Evolutionary conservation across 2,329 filamentous ascomycete species (phyloP), one percentile per base, ranked within the genome.

Genomic region (Parastagonospora nodorum): DNA sequence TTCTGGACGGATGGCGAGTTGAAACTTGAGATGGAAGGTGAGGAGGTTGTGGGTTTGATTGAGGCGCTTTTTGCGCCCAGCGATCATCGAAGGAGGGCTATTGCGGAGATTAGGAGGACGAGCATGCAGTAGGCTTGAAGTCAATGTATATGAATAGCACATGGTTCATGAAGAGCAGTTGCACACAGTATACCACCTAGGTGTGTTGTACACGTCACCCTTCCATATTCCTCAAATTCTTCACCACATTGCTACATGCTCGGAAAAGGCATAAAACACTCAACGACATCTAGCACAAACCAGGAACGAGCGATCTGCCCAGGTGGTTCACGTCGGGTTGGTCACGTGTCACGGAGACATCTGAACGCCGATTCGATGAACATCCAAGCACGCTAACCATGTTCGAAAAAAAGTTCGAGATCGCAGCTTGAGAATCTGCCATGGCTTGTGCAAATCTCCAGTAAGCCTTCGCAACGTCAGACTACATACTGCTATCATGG

Each of bases 1-100:
- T 67, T 87, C 37, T 88, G 85, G 85, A 78, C 77, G 2, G 84
- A 88, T 58, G 83, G 83, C n/a, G 85, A 85, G 67, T 62, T 88
- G 60, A 81, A 80, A 52, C 66, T 86, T 48, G 84, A 87, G 63
- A 87, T 87, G 71, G 79, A 79, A 19, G 75, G 75, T 2, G 83
- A 85, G 30, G 85, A 88, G 65, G 80, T 88, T 8, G 75, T 85
- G 11, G 85, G 87, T 61, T 63, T 88, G 67, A 83, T 88, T 43
- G 78, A 84, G 68, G 85, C 84, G 14, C 69, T 88, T 31, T 88
- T 88, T 68, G 84, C 84, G 14, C 85, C 87, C 58, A 84, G 81
- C 56, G 80, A 83, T 31, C 75, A 85, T 64, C 74, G 84, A 48
- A 77, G 82, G 55, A 78, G 76, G 63, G 82, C 84, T 2, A 84